Evolutionary conservation across 169 alveolate species (phyloP), one percentile per base, ranked within the genome.

Genomic region (Eimeria necatrix): DNA sequence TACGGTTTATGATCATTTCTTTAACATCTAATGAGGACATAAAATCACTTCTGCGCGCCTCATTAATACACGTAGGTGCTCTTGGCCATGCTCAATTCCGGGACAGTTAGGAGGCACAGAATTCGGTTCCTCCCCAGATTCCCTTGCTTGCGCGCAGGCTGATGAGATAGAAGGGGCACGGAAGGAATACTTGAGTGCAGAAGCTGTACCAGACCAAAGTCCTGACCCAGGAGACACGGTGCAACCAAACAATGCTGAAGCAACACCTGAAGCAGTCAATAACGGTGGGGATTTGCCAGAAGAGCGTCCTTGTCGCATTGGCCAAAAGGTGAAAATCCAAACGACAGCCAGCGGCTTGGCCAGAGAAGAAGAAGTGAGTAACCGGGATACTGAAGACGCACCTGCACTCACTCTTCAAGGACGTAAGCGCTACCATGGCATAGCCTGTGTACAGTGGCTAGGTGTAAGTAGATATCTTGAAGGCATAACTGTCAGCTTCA

Each of bases 101-200:
- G 46, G 24, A 12, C 51, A 32, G 56, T 12, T 74, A 46, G 32
- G 61, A 53, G 52, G 60, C 61, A 4, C 1, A 20, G 14, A 5
- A 14, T 51, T 8, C 46, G 41, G 0, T 4, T 4, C 61, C 9
- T 46, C 41, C 26, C 61, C 20, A 53, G 12, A 10, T 2, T 4
- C 16, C n/a, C 41, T 74, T 41, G 41, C 41, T 7, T 48, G 22
- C 49, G 85, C n/a, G 61, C 85, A 74, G 85, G 85, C 59, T 53
- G 85, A 74, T 4, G 85, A 74, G 48, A 18, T 74, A 74, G 85
- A 80, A n/a, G 14, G 24, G 89, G 89, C 52, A 41, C 70, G 70
- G 70, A 80, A 80, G 73, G 70, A 80, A 22, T 80, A 52, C 26
- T 52, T 80, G 53, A 80, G 51, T 24, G 89, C n/a, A 12, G 20